phyloP scores from a whole-genome alignment of 2,329 filamentous ascomycete genomes.

The Claviceps capensis region DNA sequence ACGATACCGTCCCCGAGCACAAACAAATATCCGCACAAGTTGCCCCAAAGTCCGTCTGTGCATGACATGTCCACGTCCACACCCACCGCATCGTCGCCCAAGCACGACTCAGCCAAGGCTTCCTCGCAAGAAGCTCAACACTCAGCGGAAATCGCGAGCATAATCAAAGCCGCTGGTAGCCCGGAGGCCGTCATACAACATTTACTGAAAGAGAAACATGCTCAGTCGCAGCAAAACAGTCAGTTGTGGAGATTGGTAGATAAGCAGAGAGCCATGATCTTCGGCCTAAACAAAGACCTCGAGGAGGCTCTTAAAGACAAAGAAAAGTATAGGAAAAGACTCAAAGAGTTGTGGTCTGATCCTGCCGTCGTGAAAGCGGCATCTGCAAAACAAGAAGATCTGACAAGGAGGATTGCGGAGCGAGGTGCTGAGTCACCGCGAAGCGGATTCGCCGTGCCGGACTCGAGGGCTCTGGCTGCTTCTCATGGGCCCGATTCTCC shows the following conservation, averaged over 20 bases:
- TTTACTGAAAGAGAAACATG: constrained; percentile 81
- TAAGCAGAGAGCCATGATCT: constrained; percentile 87
- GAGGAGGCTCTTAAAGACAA: constrained; percentile 88
- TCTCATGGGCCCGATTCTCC: constrained; percentile 2
- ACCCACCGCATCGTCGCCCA: constrained; percentile 57
- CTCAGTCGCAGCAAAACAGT: constrained; percentile 74
- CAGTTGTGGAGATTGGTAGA: constrained; percentile 94
- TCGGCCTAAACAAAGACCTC: constrained; percentile 87
- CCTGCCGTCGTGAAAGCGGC: constrained; percentile 19
- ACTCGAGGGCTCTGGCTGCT: constrained; percentile 4
- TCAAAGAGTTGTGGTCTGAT: constrained; percentile 56
- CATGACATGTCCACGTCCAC: constrained; percentile 84
- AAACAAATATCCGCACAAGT: constrained; percentile 24
- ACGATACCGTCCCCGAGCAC: constrained; percentile 24
- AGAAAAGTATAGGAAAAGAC: constrained; percentile 79
- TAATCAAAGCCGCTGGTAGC: constrained; percentile 76
- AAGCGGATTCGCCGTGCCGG: constrained; percentile 11
- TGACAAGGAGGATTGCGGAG: constrained; percentile 2
- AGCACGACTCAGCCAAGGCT: constrained; percentile 35
- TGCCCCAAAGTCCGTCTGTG: constrained; percentile 70
- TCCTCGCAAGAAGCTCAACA: constrained; percentile 45
- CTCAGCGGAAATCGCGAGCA: constrained; percentile 59
- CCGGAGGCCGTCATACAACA: constrained; percentile 81
- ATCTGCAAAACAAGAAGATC: constrained; percentile 9
- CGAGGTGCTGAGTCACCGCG: constrained; percentile 9